Evolutionary conservation across 1,284 basidiomycete species (phyloP).

Genomic region (Ceratobasidium sp.): DNA sequence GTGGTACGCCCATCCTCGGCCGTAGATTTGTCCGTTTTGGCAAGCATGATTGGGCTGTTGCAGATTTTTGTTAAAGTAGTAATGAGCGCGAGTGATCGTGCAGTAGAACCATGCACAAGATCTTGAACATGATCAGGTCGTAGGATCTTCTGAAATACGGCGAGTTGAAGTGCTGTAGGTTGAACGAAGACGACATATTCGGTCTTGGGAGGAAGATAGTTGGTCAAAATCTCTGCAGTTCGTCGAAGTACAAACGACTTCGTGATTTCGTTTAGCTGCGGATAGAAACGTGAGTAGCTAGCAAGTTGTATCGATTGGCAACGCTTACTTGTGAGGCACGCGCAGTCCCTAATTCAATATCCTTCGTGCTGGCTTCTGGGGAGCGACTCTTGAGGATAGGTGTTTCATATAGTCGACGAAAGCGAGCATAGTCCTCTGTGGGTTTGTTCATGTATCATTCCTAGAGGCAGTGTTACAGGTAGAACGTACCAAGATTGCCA

Average conservation of each 20-base stretch:
- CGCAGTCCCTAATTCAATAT: slow-evolving; percentile 80
- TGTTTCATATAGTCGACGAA: slow-evolving; percentile 85
- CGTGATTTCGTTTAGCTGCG: slow-evolving; percentile 80
- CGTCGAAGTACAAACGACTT: slow-evolving; percentile 91
- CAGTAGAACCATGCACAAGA: slow-evolving; percentile 74
- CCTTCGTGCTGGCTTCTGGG: slow-evolving; percentile 78
- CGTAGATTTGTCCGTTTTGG: slow-evolving; percentile 69
- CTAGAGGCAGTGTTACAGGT: no score
- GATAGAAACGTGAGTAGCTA: slow-evolving; percentile 23
- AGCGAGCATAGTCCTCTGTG: slow-evolving; percentile 77
- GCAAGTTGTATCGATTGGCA: slow-evolving; percentile 10
- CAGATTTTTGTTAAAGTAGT: slow-evolving; percentile 88
- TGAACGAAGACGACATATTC: slow-evolving; percentile 95
- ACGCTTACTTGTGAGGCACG: slow-evolving; percentile 74
- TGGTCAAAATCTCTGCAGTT: slow-evolving; percentile 83
- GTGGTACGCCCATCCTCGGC: slow-evolving; percentile 64
- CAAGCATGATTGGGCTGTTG: slow-evolving; percentile 89
- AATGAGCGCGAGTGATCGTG: slow-evolving; percentile 87
- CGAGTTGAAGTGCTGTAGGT: slow-evolving; percentile 83
- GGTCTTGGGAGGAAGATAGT: slow-evolving; percentile 91
- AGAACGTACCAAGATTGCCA: slow-evolving; percentile 77
- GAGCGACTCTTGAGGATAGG: slow-evolving; percentile 91
- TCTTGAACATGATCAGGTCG: slow-evolving; percentile 75
- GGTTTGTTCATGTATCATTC: no score
- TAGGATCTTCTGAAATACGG: slow-evolving; percentile 83